Base-by-base conservation (phyloP, 352 stramenopile genomes). In the Pythium monospermum region DNA sequence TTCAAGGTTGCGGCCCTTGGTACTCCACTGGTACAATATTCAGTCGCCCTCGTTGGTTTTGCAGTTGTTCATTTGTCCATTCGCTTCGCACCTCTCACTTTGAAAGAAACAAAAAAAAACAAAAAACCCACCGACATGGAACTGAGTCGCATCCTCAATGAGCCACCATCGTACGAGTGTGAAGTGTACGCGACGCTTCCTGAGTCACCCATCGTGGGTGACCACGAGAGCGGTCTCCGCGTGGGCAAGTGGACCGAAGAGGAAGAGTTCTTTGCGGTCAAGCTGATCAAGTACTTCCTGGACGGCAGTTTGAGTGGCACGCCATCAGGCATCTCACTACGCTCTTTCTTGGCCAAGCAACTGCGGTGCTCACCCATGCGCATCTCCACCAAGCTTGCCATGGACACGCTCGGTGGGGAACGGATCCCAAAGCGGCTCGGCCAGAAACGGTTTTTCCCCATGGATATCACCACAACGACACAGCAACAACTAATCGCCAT, bases 181-280 rank as follows among this genome's bases (percentile, higher is more conserved):
- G 26, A 51, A 2, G 27, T 30, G 27, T 22, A 13, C 4, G 22
- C 40, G 3, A 35, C 37, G 15, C 27, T 15, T 11, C 28, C 43
- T 10, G 43, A 37, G 43, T 50, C 43, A 18, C 43, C 43, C n/a
- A 38, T 37, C 12, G 26, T 22, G 12, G 22, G 8, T 18, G 30
- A 39, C 48, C 21, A 53, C 22, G 47, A 56, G 25, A 45, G n/a
- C n/a, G 38, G 40, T 11, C 37, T 68, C 10, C 64, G 64, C 12
- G 57, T 54, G 15, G 64, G 64, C 49, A 69, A 69, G 45, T 73
- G 64, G 64, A 68, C 60, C n/a, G 47, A 63, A 10, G 55, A 69
- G 26, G 64, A 73, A 47, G 64, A 73, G 43, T 41, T 39, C 25
- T 73, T 60, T 40, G 57, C 64, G 12, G 35, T 66, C 10, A 36